Base-by-base conservation (phyloP, 73 alveolate genomes). In the Diophrys appendiculata region DNA sequence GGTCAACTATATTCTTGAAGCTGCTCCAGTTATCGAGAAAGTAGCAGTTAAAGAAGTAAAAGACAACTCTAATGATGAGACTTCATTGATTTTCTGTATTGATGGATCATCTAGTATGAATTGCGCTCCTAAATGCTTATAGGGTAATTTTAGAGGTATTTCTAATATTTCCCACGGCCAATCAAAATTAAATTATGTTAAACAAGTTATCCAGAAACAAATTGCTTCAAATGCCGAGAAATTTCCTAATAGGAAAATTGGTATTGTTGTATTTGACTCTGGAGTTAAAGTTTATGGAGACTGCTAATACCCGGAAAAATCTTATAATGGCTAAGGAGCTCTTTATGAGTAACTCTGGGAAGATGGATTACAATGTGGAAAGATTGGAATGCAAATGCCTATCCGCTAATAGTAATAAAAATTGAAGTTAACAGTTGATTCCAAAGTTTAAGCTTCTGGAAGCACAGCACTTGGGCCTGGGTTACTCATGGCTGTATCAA, bases 91-190 rank as follows among this genome's bases (percentile, higher is more conserved):
- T 67, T 96, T 96, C 84, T 96, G 99, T 76, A 56, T 95, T 35
- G 99, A 96, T 76, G 93, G 84, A 32, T 84, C 97, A 35, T 98
- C 98, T 2, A 75, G 94, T 67, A 96, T 96, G 99, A 67, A 28
- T 98, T 83, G 96, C 64, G 84, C 85, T 43, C 82, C 93, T 30
- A 68, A 85, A 29, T 85, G 86, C 65, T 85, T 92, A 68, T 68
- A 83, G 82, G 95, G 94, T 34, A 72, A 91, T 54, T 73, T 70
- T 75, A 54, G n/a, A n/a, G n/a, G n/a, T n/a, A n/a, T n/a, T n/a
- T n/a, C n/a, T n/a, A n/a, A n/a, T n/a, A n/a, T n/a, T n/a, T n/a
- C n/a, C n/a, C n/a, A n/a, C n/a, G n/a, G n/a, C n/a, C n/a, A n/a
- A n/a, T n/a, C n/a, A n/a, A n/a, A n/a, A n/a, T n/a, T n/a, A n/a